Percentiles rank a stretch among this genome's conserved stretches.
Evolutionary conservation across 2,329 filamentous ascomycete species (phyloP).

Genomic region (Colletotrichum incanum): DNA sequence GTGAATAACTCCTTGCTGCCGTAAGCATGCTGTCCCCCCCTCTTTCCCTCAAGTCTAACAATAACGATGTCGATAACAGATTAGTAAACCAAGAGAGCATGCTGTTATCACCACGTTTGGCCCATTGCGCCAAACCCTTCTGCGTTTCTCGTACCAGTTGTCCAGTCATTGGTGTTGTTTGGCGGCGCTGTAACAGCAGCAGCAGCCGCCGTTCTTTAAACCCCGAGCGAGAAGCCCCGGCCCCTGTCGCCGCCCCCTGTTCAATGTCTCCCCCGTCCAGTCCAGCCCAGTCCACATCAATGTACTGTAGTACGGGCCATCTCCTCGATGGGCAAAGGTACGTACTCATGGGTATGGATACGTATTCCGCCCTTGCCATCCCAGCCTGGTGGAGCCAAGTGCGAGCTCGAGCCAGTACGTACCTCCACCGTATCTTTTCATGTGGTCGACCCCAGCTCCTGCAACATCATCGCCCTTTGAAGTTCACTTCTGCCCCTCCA

Average conservation of each 20-base stretch:
- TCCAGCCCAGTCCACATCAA: neutral
- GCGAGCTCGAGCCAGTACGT: conserved; percentile 24
- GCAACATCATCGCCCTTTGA: neutral
- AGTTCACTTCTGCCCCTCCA: neutral
- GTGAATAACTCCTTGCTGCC: too few relatives aligned
- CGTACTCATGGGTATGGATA: neutral
- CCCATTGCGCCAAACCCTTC: conserved; percentile 19
- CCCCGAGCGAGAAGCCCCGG: conserved; percentile 12
- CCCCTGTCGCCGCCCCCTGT: neutral
- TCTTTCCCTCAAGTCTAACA: neutral
- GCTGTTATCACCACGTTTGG: neutral
- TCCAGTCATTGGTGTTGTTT: conserved; percentile 22
- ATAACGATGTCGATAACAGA: neutral
- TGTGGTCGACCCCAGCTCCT: conserved; percentile 14
- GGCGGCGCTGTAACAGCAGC: neutral
- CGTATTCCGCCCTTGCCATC: neutral
- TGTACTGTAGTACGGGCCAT: neutral
- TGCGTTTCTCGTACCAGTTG: conserved; percentile 37
- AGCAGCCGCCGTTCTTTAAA: neutral
- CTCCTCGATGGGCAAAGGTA: conserved; percentile 1
- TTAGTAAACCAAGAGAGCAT: neutral
- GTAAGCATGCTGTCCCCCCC: too few relatives aligned
- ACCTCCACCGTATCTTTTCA: conserved; percentile 33
- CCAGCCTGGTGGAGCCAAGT: conserved; percentile 15
- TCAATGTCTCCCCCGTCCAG: neutral